phyloP scores from a whole-genome alignment of 345 rosid species.

The Nephelium lappaceum region DNA sequence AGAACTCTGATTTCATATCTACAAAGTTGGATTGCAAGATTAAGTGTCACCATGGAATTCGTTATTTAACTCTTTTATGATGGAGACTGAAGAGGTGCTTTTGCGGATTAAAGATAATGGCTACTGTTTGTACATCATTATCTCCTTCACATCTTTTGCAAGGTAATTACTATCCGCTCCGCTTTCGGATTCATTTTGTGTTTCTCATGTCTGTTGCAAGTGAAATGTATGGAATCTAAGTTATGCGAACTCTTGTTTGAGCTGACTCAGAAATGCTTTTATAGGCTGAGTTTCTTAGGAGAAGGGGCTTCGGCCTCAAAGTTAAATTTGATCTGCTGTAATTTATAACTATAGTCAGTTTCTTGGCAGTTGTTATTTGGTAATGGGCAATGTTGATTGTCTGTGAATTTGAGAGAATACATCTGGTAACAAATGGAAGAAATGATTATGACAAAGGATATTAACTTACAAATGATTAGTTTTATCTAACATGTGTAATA shows the following conservation, averaged over 20 bases:
- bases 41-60: conserved; percentile 16
- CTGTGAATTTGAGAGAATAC: background rate
- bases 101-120: conserved; percentile 27
- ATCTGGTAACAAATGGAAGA: background rate
- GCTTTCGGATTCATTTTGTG: conserved; percentile 4
- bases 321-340: background rate
- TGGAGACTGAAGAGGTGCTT: conserved; percentile 30
- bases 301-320: background rate
- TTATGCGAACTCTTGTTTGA: background rate
- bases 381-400: background rate
- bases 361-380: background rate
- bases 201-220: conserved; percentile 17
- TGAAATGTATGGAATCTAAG: conserved; percentile 2
- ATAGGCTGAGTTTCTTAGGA: background rate
- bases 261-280: background rate
- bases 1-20: conserved; percentile 10
- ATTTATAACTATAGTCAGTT: background rate
- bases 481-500: background rate
- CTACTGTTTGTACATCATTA: conserved; percentile 25
- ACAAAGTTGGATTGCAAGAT: conserved; percentile 13
- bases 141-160: conserved; percentile 24
- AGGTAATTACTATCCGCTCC: conserved; percentile 37
- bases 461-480: background rate
- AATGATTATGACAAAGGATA: background rate
- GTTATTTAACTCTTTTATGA: conserved; percentile 28